phyloP scores from a whole-genome alignment of 371 early-diverging fungal species.

The Rhizopus microsporus region DNA sequence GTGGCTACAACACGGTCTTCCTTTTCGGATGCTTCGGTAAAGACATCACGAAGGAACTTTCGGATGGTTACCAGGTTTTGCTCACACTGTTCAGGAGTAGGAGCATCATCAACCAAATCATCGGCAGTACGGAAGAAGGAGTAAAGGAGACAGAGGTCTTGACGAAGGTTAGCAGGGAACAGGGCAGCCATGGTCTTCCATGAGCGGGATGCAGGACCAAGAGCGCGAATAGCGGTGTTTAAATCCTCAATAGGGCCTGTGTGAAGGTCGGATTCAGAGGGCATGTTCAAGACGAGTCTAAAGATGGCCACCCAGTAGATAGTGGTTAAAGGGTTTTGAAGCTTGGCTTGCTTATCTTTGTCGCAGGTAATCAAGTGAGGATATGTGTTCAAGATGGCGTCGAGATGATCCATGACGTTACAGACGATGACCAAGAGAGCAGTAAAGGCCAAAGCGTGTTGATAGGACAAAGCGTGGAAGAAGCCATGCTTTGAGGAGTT shows the following conservation, averaged over 20 bases:
- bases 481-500: slow-evolving; percentile 18
- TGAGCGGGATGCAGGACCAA: slow-evolving; percentile 46
- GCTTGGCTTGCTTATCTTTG: slow-evolving; percentile 12
- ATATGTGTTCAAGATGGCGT: slow-evolving; percentile 37
- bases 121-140: slow-evolving; percentile 60
- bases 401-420: slow-evolving; percentile 43
- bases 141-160: slow-evolving; percentile 54
- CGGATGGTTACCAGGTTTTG: slow-evolving; percentile 33
- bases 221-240: slow-evolving; percentile 25
- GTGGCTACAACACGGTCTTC: not conserved
- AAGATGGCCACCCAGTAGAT: slow-evolving; percentile 28
- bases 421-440: slow-evolving; percentile 39
- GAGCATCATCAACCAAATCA: slow-evolving; percentile 55
- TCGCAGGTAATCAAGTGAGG: slow-evolving; percentile 27
- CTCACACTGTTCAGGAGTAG: slow-evolving; percentile 23
- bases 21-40: slow-evolving; percentile 1
- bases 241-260: slow-evolving; percentile 33
- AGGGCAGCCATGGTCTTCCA: slow-evolving; percentile 56
- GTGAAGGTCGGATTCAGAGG: slow-evolving; percentile 29
- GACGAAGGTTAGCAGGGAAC: slow-evolving; percentile 48
- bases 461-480: slow-evolving; percentile 26
- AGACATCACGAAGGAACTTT: slow-evolving; percentile 26
- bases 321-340: slow-evolving; percentile 23
- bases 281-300: slow-evolving; percentile 18
- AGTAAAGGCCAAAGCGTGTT: slow-evolving; percentile 43